A percentile compares a stretch with the other conserved stretches of the same genome.
Evolutionary conservation across 768 basidiomycete species (phyloP).

Genomic region (Mycena venus): DNA sequence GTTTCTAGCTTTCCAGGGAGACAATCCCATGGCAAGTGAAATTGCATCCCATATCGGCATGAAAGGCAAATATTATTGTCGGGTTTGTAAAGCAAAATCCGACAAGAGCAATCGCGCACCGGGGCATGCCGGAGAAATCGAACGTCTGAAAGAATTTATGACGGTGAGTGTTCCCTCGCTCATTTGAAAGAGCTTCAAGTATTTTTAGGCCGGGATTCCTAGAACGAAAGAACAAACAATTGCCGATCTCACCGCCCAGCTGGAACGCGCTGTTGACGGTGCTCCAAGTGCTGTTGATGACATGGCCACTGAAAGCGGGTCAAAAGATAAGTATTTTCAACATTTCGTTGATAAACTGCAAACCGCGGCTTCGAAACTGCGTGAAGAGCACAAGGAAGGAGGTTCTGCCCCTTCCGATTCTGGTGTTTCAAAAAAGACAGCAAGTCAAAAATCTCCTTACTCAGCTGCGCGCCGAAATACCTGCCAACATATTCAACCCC

Average conservation of each 20-base stretch:
- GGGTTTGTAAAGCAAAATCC: conserved; percentile 28
- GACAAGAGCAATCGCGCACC: conserved; percentile 5
- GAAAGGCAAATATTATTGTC: conserved; percentile 38
- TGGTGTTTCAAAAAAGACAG: neutral
- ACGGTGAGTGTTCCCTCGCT: neutral
- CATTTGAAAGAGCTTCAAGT: neutral
- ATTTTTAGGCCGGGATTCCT: neutral
- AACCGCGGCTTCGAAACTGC: neutral
- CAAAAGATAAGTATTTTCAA: conserved; percentile 1
- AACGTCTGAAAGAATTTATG: conserved; percentile 10
- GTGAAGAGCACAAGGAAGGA: neutral
- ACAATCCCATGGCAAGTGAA: conserved; percentile 33
- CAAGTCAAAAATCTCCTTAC: neutral
- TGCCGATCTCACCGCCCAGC: no score
- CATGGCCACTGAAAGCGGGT: conserved; percentile 3
- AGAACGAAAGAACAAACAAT: neutral
- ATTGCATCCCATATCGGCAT: conserved; percentile 41
- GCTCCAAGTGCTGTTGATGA: no score
- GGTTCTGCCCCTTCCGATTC: neutral
- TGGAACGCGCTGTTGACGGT: no score
- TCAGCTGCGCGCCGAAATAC: neutral
- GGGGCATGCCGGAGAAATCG: conserved; percentile 5
- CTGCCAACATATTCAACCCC: neutral
- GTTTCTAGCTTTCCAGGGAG: conserved; percentile 37
- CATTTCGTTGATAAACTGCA: neutral